Evolutionary conservation across 202 grass and related monocot species (phyloP), one percentile per base, ranked within the genome.

Genomic region (Carex arenaria): DNA sequence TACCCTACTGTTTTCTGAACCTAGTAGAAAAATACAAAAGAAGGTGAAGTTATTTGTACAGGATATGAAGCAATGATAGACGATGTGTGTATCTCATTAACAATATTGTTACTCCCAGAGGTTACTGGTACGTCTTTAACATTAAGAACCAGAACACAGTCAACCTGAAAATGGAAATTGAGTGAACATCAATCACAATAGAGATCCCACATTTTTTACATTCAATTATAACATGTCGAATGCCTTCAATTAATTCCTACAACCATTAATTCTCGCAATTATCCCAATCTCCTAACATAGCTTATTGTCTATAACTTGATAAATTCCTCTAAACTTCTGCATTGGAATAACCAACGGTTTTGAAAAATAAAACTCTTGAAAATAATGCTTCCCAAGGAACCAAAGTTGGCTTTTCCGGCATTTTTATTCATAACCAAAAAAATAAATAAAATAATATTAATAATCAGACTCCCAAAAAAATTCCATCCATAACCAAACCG

Each of bases 51-150:
- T 36, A 84, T 76, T 30, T 88, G 59, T 81, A 83, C 18, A 17
- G 76, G 28, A 30, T 73, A 90, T 10, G 17, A 56, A 87, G 7
- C 62, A 66, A 76, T 75, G 17, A 4, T 85, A 81, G 73, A 53
- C 74, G 4, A 80, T 63, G 9, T 60, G 78, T 86, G 40, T 5
- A 82, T 60, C 47, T 9, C 60, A 61, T 10, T 2, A 22, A 26
- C 8, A 3, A 26, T 26, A 26, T 87, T 56, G 80, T 82, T 94
- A 98, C 92, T 89, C 15, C 13, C 67, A 19, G 84, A 90, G 51
- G 40, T 69, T 77, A 67, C 72, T 83, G 64, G 66, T 77, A 65
- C 5, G 54, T 85, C 76, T 51, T 85, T 52, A 42, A 22, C 28
- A 86, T 80, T 65, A 45, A 84, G 86, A 40, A 31, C 49, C 56